phyloP scores from a whole-genome alignment of 1,284 basidiomycete genomes.

The Papiliotrema fonsecae region DNA sequence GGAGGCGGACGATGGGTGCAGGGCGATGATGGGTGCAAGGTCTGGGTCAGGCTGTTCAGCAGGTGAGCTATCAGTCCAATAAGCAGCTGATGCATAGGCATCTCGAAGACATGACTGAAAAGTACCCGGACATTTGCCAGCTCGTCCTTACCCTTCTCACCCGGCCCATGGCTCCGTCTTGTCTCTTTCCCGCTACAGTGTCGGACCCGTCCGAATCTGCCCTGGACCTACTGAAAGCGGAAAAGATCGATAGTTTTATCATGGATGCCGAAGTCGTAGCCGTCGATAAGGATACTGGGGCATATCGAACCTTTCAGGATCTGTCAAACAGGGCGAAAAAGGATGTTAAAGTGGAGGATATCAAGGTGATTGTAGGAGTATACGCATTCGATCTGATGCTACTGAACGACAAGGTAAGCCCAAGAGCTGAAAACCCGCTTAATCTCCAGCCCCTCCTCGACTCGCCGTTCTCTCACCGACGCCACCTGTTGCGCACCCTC shows the following conservation, averaged over 20 bases:
- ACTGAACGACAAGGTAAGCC: conserved; percentile 80
- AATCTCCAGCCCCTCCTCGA: conserved; percentile 62
- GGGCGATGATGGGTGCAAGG: conserved; percentile 47
- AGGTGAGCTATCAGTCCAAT: conserved; percentile 44
- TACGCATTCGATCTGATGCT: conserved; percentile 95
- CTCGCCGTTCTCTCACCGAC: conserved; percentile 66
- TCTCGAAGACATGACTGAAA: conserved; percentile 86
- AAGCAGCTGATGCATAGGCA: conserved; percentile 51
- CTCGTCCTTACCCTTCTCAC: conserved; percentile 51
- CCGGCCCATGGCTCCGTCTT: conserved; percentile 34
- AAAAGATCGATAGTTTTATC: conserved; percentile 67
- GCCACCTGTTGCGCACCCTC: conserved; percentile 58
- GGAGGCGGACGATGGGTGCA: conserved; percentile 46
- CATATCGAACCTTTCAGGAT: conserved; percentile 95
- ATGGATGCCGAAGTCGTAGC: conserved; percentile 96
- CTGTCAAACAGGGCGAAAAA: conserved; percentile 92
- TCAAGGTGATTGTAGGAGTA: conserved; percentile 90
- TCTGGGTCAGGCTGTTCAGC: conserved; percentile 70
- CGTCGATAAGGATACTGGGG: conserved; percentile 76
- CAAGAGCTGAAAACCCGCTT: neutral
- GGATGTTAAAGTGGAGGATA: conserved; percentile 93
- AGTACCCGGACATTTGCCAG: conserved; percentile 82
- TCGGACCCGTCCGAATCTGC: conserved; percentile 22
- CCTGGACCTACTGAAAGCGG: conserved; percentile 25
- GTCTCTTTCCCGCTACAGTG: conserved; percentile 27